Base-by-base conservation (phyloP, 1,284 basidiomycete species). In the Boletellus deceptivus region DNA sequence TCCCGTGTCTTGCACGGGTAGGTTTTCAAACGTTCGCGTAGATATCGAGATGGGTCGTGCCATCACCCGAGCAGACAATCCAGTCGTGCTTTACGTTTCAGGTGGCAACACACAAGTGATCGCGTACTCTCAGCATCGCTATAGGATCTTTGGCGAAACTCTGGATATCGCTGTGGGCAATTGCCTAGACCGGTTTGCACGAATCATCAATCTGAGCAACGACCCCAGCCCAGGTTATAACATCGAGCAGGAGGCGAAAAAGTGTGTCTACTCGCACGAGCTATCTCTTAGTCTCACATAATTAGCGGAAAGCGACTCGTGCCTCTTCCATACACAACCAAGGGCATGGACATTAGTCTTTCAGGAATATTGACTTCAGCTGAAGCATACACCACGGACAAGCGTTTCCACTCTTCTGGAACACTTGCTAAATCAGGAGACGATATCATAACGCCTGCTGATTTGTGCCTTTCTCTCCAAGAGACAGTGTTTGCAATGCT, bases 81-180 rank as follows among this genome's bases (percentile, higher is more conserved):
- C 97, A 0, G 89, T 99, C 60, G 95, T 99, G 2, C 83, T 99
- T 31, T 99, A 99, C 67, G 97, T 99, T 11, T 98, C 95, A 0
- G 97, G 97, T 14, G 97, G 97, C 10, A 99, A 99, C 71, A 99
- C 97, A 0, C 97, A 99, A 71, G 95, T 99, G 31, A 98, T 99
- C 58, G 97, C 97, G 1, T 99, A 99, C 70, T 97, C 93, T 17
- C 89, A 93, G 59, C 93, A 98, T 65, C 83, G 93, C 55, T 99
- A 99, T 68, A 84, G 97, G 41, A 99, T 99, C 59, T 99, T 99
- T 69, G 97, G 97, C 24, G 97, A 99, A 72, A 99, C 97, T 11
- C 80, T 99, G 45, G 97, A 99, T 65, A 99, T 99, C 54, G 97
- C 97, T 10, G 95, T 99, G 24, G 97, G 97, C 29, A 99, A 99